Evolutionary conservation across 768 basidiomycete species (phyloP), one percentile per base, ranked within the genome.

Genomic region (Phylloporus sp.): DNA sequence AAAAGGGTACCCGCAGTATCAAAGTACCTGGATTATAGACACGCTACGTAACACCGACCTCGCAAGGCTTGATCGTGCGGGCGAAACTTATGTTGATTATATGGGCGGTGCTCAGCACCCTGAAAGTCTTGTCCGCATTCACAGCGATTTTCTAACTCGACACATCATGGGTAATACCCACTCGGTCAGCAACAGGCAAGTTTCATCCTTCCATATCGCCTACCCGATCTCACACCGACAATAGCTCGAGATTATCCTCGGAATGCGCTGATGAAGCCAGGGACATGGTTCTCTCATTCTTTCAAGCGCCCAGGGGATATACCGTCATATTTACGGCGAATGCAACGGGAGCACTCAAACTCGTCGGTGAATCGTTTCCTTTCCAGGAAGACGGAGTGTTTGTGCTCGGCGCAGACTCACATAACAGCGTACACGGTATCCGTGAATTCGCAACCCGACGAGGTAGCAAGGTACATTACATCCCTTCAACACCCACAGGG

Each of bases 91-190:
- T 53, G 84, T 90, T 54, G 90, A 92, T 61, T 91, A 87, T 57
- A 91, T 91, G 87, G 90, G 90, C 27, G 88, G 86, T 22, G 80
- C 86, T 0, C 72, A 91, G 29, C 89, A 88, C 56, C 90, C 90
- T 11, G 85, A 88, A 59, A 85, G 82, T 58, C 80, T 92, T 29
- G 79, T 91, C 52, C 77, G 76, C 34, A 79, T 81, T 10, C 87
- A 91, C 58, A 75, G 82, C 35, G 79, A 80, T 45, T 89, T 91
- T 62, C 77, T 92, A 28, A 80, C 75, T 35, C 72, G 71, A 45
- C 81, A 69, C 61, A 75, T 91, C 39, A 77, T 92, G 52, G 90
- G 89, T 2, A 91, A 92, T 65, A 91, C 90, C 1, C 90, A 92
- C 67, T 91, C 89, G 0, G 79, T 88, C 61, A 91, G 82, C 65